Percentiles rank a stretch among this genome's conserved stretches.
These are phyloP conservation scores for Curvularia sp. DNA, from an alignment of 2,329 filamentous ascomycete genomes.

Conservation along the genomic window DNA sequence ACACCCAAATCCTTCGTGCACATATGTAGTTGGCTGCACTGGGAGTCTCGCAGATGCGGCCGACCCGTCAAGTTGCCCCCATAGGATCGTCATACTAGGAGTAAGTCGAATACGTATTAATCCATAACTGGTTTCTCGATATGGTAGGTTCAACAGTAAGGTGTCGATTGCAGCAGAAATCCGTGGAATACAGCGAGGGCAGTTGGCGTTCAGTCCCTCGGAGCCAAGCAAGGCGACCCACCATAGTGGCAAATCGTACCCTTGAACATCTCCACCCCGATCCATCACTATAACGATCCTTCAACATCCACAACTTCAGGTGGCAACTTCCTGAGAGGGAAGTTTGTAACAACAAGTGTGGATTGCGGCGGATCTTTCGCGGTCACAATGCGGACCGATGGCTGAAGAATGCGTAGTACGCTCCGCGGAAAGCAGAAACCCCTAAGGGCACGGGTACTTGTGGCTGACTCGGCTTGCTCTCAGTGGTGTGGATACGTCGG, in stretches of 20 bases:
- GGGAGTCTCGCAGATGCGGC: not conserved
- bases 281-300: slow-evolving; percentile 6
- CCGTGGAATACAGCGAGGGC: slow-evolving; percentile 11
- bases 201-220: slow-evolving; percentile 14
- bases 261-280: slow-evolving; percentile 9
- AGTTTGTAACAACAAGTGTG: slow-evolving; percentile 17
- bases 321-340: slow-evolving; percentile 20
- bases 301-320: slow-evolving; percentile 9
- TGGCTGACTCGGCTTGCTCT: slow-evolving; percentile 13
- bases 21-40: not conserved
- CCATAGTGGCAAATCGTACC: slow-evolving; percentile 14
- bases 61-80: slow-evolving; percentile 2
- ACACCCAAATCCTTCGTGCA: not conserved
- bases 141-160: slow-evolving; percentile 14
- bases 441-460: slow-evolving; percentile 1
- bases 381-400: slow-evolving; percentile 21
- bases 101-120: not conserved
- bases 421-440: slow-evolving; percentile 11
- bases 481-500: not conserved
- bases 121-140: slow-evolving; percentile 4
- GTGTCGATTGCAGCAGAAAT: slow-evolving; percentile 21
- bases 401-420: slow-evolving; percentile 2
- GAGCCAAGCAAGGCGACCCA: slow-evolving; percentile 12
- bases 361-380: slow-evolving; percentile 22
- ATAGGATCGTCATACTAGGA: not conserved